A percentile compares a stretch with the other conserved stretches of the same genome.
phyloP scores from a whole-genome alignment of 1,139 yeast species.

The Magnusiomyces tetraspermus region DNA sequence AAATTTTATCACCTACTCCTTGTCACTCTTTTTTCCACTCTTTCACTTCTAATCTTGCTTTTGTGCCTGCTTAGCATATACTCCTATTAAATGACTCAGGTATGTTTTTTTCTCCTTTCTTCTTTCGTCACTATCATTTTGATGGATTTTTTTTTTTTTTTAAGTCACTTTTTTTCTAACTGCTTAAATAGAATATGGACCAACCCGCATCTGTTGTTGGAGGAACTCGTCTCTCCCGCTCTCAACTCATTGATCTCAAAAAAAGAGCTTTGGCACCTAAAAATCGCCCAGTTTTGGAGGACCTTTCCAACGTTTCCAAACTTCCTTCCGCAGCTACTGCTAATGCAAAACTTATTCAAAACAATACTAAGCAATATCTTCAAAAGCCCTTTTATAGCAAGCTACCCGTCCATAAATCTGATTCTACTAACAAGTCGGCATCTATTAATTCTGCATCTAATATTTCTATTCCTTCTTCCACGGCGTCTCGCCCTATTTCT shows the following conservation, averaged over 20 bases:
- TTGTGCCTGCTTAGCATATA: background rate
- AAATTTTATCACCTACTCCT: background rate
- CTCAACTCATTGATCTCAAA: background rate
- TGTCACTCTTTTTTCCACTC: background rate
- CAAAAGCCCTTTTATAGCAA: conserved; percentile 9
- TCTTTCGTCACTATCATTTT: background rate
- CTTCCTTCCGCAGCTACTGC: conserved; percentile 11
- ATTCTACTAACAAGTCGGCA: background rate
- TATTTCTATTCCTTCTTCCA: background rate
- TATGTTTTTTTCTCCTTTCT: background rate
- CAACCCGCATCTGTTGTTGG: conserved; percentile 1
- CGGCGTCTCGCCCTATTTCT: background rate
- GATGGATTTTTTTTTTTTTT: background rate
- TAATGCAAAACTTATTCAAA: conserved; percentile 9
- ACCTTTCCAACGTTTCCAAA: conserved; percentile 26
- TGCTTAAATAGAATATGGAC: conserved; percentile 4
- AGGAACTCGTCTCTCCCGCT: conserved; percentile 7
- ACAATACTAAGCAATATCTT: background rate
- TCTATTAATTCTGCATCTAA: background rate
- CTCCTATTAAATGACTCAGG: background rate
- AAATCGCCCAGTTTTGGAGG: conserved; percentile 29
- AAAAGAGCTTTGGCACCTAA: background rate
- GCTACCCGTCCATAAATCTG: conserved; percentile 15
- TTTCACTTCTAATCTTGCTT: background rate
- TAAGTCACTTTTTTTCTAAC: background rate